Percentiles rank a stretch among this genome's conserved stretches.
Conservation (phyloP, 768 basidiomycete genomes). For the Boletus speciosus region DNA sequence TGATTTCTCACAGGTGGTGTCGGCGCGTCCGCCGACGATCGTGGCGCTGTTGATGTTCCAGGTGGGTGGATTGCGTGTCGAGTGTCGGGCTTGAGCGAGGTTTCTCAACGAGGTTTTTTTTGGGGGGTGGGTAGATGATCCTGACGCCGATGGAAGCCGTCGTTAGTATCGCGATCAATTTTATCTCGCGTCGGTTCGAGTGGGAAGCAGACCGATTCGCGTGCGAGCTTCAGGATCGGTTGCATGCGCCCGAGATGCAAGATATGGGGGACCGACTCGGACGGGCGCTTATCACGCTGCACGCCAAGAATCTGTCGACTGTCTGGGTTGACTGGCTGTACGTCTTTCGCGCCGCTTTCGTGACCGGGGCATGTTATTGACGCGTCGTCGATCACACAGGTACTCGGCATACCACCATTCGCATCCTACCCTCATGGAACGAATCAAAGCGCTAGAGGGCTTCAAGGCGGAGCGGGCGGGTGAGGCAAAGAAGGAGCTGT, state of each 20-base stretch:
- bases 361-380: not conserved
- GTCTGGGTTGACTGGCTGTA: slow-evolving; percentile 94
- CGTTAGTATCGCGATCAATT: slow-evolving; percentile 72
- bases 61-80: slow-evolving; percentile 27
- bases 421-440: slow-evolving; percentile 91
- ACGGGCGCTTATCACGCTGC: slow-evolving; percentile 77
- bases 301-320: slow-evolving; percentile 89
- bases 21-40: slow-evolving; percentile 71
- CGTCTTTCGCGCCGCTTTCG: not conserved
- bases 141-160: slow-evolving; percentile 76
- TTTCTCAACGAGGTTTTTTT: not conserved
- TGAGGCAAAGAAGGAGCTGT: slow-evolving; percentile 28
- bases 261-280: slow-evolving; percentile 87
- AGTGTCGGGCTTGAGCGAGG: not conserved
- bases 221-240: slow-evolving; percentile 58
- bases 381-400: slow-evolving; percentile 31
- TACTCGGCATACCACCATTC: slow-evolving; percentile 97
- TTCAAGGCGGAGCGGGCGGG: slow-evolving; percentile 44
- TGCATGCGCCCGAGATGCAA: slow-evolving; percentile 51
- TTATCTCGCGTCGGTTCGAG: slow-evolving; percentile 81
- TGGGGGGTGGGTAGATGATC: slow-evolving; percentile 52
- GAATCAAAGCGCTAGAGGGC: slow-evolving; percentile 76
- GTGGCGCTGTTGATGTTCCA: slow-evolving; percentile 87
- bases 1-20: slow-evolving; percentile 66
- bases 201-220: slow-evolving; percentile 92